These are phyloP conservation scores for Bipolaris oryzae DNA, from an alignment of 2,329 filamentous ascomycete species.

Conservation along the genomic window DNA sequence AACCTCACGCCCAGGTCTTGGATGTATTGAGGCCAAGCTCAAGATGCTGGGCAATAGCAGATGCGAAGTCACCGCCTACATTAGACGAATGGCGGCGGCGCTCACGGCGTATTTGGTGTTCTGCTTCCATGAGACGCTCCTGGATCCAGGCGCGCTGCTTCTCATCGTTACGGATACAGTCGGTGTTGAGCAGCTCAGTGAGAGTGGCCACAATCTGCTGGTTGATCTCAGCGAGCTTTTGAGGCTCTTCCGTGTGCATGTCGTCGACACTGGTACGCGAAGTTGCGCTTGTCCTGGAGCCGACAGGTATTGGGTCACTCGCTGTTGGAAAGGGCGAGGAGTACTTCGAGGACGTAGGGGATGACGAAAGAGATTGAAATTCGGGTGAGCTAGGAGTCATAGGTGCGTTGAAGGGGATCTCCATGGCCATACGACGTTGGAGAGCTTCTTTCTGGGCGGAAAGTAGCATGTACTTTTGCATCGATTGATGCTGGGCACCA, in stretches of 20 bases:
- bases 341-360: constrained; percentile 36
- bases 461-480: constrained; percentile 50
- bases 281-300: constrained; percentile 19
- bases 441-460: constrained; percentile 50
- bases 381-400: constrained; percentile 46
- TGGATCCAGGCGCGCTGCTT: constrained; percentile 58
- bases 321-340: constrained; percentile 30
- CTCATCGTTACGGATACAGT: constrained; percentile 55
- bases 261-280: constrained; percentile 34
- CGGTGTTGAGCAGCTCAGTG: constrained; percentile 61
- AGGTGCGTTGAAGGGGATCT: constrained; percentile 41
- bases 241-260: constrained; percentile 50
- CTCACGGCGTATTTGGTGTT: constrained; percentile 56
- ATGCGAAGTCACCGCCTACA: constrained; percentile 43
- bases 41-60: constrained; percentile 45
- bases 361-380: constrained; percentile 43
- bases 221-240: constrained; percentile 57
- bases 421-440: constrained; percentile 48
- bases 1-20: constrained; percentile 36
- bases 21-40: constrained; percentile 36
- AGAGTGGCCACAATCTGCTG: constrained; percentile 61
- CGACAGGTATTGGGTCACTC: constrained; percentile 33
- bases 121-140: constrained; percentile 59
- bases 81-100: constrained; percentile 48
- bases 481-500: constrained; percentile 32